phyloP scores from a whole-genome alignment of 352 stramenopile genomes.

The Pseudoperonospora humuli region DNA sequence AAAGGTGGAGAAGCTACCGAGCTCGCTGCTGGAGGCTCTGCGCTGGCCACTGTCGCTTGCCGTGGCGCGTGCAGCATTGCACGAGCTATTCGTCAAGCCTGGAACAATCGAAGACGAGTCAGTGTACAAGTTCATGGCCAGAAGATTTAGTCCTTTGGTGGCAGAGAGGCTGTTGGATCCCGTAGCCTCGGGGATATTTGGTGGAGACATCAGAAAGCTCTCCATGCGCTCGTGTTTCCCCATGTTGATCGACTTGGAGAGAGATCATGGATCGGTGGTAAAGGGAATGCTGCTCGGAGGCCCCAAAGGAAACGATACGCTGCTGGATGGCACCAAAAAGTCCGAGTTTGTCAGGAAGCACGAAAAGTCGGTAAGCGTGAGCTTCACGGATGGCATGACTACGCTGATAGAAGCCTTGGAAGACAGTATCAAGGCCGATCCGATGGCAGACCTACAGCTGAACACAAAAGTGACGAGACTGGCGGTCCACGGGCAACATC shows the following conservation, averaged over 20 bases:
- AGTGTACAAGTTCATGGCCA: constrained; percentile 68
- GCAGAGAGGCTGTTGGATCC: constrained; percentile 75
- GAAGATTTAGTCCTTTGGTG: constrained; percentile 72
- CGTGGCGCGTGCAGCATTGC: constrained; percentile 49
- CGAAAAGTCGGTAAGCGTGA: constrained; percentile 77
- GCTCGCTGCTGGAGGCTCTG: constrained; percentile 44
- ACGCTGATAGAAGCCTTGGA: constrained; percentile 55
- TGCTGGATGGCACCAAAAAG: constrained; percentile 64
- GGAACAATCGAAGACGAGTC: constrained; percentile 57
- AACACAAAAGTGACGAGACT: constrained; percentile 32
- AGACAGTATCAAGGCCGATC: constrained; percentile 32
- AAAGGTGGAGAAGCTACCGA: constrained; percentile 68
- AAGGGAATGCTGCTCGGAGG: constrained; percentile 59
- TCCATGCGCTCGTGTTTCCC: constrained; percentile 77
- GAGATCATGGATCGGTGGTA: constrained; percentile 67
- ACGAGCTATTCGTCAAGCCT: constrained; percentile 49
- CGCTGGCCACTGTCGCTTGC: constrained; percentile 51
- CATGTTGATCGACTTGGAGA: constrained; percentile 73
- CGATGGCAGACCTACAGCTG: constrained; percentile 34
- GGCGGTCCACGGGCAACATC: constrained; percentile 12
- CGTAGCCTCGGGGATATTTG: constrained; percentile 81
- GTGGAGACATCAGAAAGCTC: constrained; percentile 71
- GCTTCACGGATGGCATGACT: constrained; percentile 72
- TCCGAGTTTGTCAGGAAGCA: constrained; percentile 63
- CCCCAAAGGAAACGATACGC: constrained; percentile 17